A percentile compares a stretch with the other conserved stretches of the same genome.
Evolutionary conservation across 345 rosid species (phyloP).

Genomic region (Brassica carinata): DNA sequence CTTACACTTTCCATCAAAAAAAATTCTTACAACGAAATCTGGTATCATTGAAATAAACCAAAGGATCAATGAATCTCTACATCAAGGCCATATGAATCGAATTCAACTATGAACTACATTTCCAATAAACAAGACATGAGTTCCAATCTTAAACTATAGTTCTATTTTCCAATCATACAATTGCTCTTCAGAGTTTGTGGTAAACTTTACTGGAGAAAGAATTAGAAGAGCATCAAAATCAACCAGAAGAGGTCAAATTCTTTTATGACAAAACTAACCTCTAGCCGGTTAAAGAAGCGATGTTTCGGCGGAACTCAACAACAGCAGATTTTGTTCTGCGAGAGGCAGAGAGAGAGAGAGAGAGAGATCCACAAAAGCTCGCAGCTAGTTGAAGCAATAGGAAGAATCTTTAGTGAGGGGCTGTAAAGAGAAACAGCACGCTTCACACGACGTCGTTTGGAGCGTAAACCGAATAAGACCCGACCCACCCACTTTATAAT

Average conservation of each 20-base stretch:
- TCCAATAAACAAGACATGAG: slow-evolving; percentile 3
- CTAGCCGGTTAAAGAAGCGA: background rate
- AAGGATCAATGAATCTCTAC: background rate
- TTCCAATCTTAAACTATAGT: background rate
- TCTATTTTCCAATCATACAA: slow-evolving; percentile 6
- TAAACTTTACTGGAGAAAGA: background rate
- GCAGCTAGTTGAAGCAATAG: background rate
- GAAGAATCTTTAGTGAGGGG: slow-evolving; percentile 6
- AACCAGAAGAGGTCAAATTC: background rate
- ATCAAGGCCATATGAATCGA: background rate
- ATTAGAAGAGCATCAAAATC: background rate
- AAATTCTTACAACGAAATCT: background rate
- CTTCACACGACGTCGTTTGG: slow-evolving; percentile 8
- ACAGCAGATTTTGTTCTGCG: too few species aligned
- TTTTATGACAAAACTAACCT: slow-evolving; percentile 1
- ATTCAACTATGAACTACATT: background rate
- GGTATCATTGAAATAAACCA: background rate
- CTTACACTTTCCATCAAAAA: slow-evolving; percentile 4
- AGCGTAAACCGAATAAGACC: slow-evolving; percentile 16
- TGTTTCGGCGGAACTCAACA: background rate
- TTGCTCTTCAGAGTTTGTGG: background rate
- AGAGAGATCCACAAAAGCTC: too few species aligned
- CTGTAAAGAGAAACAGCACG: slow-evolving; percentile 1
- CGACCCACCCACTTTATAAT: slow-evolving; percentile 11
- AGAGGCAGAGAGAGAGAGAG: too few species aligned